Percentiles rank a stretch among this genome's conserved stretches.
Conservation (phyloP, 208 protist genomes). For the Trypanosoma scelopori region DNA sequence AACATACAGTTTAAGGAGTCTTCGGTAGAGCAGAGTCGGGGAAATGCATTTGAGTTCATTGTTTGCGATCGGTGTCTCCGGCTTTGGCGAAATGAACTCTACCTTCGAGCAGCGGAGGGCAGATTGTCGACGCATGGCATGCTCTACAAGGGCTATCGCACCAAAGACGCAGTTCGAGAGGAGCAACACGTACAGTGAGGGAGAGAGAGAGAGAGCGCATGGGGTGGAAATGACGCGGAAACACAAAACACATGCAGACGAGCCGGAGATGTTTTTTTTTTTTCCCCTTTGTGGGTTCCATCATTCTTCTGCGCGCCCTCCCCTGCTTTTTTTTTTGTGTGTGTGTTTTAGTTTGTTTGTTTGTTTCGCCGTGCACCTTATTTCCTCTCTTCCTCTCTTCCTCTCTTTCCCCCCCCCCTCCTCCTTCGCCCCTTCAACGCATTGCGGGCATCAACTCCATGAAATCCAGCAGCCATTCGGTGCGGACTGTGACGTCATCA, state of each 20-base stretch:
- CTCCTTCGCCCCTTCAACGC: too few species aligned
- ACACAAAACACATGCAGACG: neutral
- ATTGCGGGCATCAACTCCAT: constrained; percentile 25
- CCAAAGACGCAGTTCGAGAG: constrained; percentile 1
- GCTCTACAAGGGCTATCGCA: neutral
- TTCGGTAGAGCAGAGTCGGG: constrained; percentile 69
- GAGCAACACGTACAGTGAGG: neutral
- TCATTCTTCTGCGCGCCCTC: too few species aligned
- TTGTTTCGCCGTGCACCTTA: neutral
- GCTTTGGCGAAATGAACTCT: constrained; percentile 75
- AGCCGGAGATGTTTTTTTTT: too few species aligned
- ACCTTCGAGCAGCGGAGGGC: constrained; percentile 42
- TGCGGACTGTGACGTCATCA: constrained; percentile 15
- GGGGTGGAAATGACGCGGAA: constrained; percentile 1
- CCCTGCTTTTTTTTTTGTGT: neutral
- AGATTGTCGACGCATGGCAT: constrained; percentile 26
- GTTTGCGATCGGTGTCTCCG: constrained; percentile 45
- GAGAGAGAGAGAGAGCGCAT: constrained; percentile 19
- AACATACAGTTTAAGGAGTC: constrained; percentile 79
- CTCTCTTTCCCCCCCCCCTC: too few species aligned
- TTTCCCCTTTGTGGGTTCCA: neutral
- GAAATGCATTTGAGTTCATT: constrained; percentile 58
- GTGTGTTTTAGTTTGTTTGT: neutral
- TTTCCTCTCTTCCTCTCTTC: neutral
- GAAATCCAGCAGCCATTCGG: constrained; percentile 26